Evolutionary conservation across 345 rosid genomes (phyloP), one percentile per base, ranked within the genome.

Genomic region (Populus nigra): DNA sequence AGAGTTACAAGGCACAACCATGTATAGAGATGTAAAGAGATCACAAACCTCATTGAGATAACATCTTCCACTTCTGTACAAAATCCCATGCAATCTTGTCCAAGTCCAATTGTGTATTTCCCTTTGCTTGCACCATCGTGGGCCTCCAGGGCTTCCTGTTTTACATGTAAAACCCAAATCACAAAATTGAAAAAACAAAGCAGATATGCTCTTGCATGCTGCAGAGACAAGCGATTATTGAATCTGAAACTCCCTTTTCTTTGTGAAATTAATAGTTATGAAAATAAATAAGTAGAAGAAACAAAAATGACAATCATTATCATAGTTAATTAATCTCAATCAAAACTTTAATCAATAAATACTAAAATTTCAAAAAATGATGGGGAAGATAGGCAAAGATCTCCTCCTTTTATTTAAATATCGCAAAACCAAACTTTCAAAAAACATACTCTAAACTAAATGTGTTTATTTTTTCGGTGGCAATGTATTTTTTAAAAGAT

Each of bases 31-130:
- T 12, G 35, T 62, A 69, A 72, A 72, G 22, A 33, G 39, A 77
- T 77, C 41, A 23, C 65, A 73, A 29, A 93, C 99, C 99, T 92
- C 99, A 96, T 94, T 8, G 99, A 96, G 83, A 96, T 91, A 63
- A 96, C 99, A 90, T 96, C 99, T 89, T 96, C 99, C 72, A 96
- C 93, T 84, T 96, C 99, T 4, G 97, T 85, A 81, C 99, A 96
- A 83, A 96, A 96, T 53, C 89, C 98, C 96, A 96, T 80, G 83
- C 98, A 91, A 78, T 96, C 98, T 83, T 96, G 99, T 79, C 99
- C 99, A 81, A 96, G 98, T 61, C 99, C 99, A 72, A 96, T 92
- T 2, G 98, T 96, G 85, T 96, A 96, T 79, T 96, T 96, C 45
- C 99, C 99, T 85, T 91, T 96, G 87, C 99, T 90, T 50, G 90